Conservation (phyloP, 2,329 filamentous ascomycete genomes). For the Ophiocordyceps australis region DNA sequence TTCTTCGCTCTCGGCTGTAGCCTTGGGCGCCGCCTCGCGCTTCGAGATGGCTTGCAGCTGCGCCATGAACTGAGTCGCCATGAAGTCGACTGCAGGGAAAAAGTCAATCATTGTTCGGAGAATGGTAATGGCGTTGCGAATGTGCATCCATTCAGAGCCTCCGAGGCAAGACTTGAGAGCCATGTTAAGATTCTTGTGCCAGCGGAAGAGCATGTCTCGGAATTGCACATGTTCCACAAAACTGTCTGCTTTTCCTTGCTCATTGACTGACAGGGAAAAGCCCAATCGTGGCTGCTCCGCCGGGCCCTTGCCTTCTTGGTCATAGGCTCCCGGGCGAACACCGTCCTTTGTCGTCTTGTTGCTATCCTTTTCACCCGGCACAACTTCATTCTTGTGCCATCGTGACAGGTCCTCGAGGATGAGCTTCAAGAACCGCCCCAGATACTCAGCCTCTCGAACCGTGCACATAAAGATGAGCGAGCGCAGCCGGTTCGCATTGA, state of each 20-base stretch:
- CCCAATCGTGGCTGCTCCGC: slow-evolving; percentile 46
- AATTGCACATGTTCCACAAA: slow-evolving; percentile 78
- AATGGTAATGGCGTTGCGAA: slow-evolving; percentile 84
- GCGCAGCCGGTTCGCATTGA: slow-evolving; percentile 64
- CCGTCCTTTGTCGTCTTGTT: slow-evolving; percentile 20
- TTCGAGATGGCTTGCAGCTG: slow-evolving; percentile 49
- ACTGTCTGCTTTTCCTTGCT: slow-evolving; percentile 43
- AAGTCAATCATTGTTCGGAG: slow-evolving; percentile 63
- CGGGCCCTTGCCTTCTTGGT: slow-evolving; percentile 49
- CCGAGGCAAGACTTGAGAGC: slow-evolving; percentile 70
- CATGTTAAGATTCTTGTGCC: slow-evolving; percentile 68
- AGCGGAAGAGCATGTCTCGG: slow-evolving; percentile 68
- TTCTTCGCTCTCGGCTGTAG: slow-evolving; percentile 26
- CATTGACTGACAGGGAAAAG: slow-evolving; percentile 57
- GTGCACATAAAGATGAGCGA: slow-evolving; percentile 79
- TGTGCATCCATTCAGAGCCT: slow-evolving; percentile 88
- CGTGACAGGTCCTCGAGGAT: slow-evolving; percentile 59
- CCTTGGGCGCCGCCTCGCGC: slow-evolving; percentile 35
- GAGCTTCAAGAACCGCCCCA: slow-evolving; percentile 81
- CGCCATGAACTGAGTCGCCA: slow-evolving; percentile 49
- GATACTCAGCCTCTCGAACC: slow-evolving; percentile 74
- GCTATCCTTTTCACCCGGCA: slow-evolving; percentile 21
- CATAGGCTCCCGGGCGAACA: slow-evolving; percentile 55
- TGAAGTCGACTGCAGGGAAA: slow-evolving; percentile 83
- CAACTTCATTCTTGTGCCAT: slow-evolving; percentile 64